These are phyloP conservation scores for Backusella circina DNA, from an alignment of 192 early-diverging fungal species.

Conservation along the genomic window DNA sequence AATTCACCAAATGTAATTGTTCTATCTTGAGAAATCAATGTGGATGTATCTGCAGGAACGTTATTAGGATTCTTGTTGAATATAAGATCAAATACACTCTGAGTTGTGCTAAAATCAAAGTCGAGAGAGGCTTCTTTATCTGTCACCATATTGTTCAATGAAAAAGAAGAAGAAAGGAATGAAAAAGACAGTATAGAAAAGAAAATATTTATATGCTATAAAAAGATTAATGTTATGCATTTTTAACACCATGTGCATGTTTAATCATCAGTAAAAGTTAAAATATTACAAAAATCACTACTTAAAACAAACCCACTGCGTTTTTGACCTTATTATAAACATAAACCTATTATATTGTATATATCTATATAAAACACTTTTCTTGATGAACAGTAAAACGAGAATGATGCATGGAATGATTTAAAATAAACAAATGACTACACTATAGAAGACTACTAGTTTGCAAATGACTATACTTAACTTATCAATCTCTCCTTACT, in stretches of 20 bases:
- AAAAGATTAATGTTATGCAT: neutral
- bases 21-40: neutral
- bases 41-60: neutral
- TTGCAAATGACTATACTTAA: too few species aligned
- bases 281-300: neutral
- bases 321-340: too few species aligned
- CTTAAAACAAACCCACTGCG: neutral
- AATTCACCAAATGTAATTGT: neutral
- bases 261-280: neutral
- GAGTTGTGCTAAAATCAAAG: neutral
- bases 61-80: neutral
- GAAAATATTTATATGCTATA: neutral
- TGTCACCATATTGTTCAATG: neutral
- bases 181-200: neutral
- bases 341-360: neutral
- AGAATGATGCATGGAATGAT: neutral
- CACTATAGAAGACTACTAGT: too few species aligned
- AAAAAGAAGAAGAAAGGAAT: neutral
- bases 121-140: neutral
- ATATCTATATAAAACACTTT: neutral
- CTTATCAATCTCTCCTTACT: too few species aligned
- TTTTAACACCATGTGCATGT: neutral
- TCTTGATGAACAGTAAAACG: neutral
- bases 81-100: neutral
- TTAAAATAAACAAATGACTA: too few species aligned